Percentiles rank a stretch among this genome's conserved stretches.
Evolutionary conservation across 129 eudicot species (phyloP).

Genomic region (Artemisia annua): DNA sequence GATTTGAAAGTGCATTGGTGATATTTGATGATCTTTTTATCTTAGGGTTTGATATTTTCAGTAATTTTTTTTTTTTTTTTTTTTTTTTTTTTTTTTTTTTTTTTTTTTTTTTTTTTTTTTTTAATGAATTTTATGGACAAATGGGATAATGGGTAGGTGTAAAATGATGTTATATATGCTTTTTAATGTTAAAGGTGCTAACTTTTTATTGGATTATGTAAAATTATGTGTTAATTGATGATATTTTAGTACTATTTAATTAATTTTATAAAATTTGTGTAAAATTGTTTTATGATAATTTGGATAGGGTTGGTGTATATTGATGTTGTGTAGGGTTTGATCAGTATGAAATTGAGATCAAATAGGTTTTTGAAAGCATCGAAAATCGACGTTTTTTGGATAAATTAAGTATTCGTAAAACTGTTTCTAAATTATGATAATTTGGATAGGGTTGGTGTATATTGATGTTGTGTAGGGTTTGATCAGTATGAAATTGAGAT

Average conservation of each 20-base stretch:
- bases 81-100: not conserved
- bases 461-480: no score
- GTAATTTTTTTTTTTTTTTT: not conserved
- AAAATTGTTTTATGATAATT: not conserved
- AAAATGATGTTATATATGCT: not conserved
- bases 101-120: no score
- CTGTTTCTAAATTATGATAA: no score
- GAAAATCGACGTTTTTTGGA: not conserved
- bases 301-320: not conserved
- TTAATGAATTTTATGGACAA: slow-evolving; percentile 16
- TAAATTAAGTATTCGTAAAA: slow-evolving; percentile 6
- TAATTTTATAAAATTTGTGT: not conserved
- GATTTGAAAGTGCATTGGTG: slow-evolving; percentile 30
- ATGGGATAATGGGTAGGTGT: slow-evolving; percentile 2
- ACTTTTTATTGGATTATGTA: not conserved
- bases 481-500: no score
- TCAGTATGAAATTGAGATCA: slow-evolving; percentile 36
- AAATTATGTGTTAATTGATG: not conserved
- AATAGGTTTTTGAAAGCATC: slow-evolving; percentile 26
- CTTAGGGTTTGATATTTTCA: slow-evolving; percentile 12
- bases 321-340: not conserved
- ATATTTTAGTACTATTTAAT: not conserved
- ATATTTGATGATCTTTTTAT: slow-evolving; percentile 1
- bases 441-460: no score
- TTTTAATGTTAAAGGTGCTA: slow-evolving; percentile 6